phyloP scores from a whole-genome alignment of 1,139 yeast genomes.

The Geotrichum klebahnii region DNA sequence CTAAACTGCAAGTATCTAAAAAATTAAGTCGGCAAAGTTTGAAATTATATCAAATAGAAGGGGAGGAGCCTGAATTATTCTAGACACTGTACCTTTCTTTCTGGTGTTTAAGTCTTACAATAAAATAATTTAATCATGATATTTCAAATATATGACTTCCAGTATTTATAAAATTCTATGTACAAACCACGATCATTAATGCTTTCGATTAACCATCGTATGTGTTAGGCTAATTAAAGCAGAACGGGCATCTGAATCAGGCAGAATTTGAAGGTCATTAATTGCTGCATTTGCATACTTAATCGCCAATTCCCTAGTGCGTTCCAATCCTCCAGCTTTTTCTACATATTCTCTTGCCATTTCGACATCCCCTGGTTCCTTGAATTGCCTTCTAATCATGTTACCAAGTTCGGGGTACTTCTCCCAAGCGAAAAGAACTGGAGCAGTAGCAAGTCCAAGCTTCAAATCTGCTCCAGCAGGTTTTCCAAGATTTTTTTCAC shows the following conservation, averaged over 20 bases:
- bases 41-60: too few species aligned
- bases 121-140: too few species aligned
- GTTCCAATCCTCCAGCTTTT: constrained; percentile 66
- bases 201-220: constrained; percentile 71
- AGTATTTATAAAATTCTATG: constrained; percentile 2
- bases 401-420: constrained; percentile 80
- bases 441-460: constrained; percentile 95
- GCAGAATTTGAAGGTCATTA: constrained; percentile 59
- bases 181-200: constrained; percentile 17
- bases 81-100: too few species aligned
- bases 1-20: too few species aligned
- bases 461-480: constrained; percentile 94
- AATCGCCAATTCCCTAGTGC: constrained; percentile 74
- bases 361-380: constrained; percentile 77
- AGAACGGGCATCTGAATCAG: constrained; percentile 83
- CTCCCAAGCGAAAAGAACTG: constrained; percentile 91
- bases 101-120: too few species aligned
- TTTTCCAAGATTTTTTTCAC: constrained; percentile 79
- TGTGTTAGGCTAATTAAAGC: constrained; percentile 83
- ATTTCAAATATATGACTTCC: too few species aligned
- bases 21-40: too few species aligned
- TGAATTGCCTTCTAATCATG: constrained; percentile 77
- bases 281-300: constrained; percentile 74
- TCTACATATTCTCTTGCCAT: constrained; percentile 70
- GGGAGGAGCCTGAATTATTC: too few species aligned